Evolutionary conservation across 768 basidiomycete genomes (phyloP).

Genomic region (Russula sp.): DNA sequence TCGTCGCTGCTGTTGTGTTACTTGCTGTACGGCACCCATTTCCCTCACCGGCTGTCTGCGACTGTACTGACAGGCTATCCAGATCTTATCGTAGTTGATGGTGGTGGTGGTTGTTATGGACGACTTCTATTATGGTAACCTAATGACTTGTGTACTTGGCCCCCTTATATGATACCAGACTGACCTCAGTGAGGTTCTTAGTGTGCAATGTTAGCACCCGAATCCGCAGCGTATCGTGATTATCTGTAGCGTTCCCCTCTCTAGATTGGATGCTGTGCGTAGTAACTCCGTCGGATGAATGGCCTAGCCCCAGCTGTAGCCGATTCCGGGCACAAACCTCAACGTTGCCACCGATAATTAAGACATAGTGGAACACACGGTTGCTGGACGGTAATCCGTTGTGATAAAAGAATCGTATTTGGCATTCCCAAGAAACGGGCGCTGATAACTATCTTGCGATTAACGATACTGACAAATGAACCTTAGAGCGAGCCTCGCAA

Average conservation of each 20-base stretch:
- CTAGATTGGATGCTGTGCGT: not conserved
- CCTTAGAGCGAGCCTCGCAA: too few relatives aligned
- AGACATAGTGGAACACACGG: not conserved
- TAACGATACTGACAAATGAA: too few relatives aligned
- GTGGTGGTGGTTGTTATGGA: not conserved
- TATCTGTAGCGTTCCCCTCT: not conserved
- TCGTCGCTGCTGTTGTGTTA: conserved; percentile 85
- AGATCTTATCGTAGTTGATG: conserved; percentile 15
- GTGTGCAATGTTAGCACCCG: not conserved
- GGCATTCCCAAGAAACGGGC: not conserved
- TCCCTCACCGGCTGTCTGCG: not conserved
- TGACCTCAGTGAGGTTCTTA: not conserved
- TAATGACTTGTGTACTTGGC: conserved; percentile 2
- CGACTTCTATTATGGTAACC: conserved; percentile 14
- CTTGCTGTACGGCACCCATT: conserved; percentile 67
- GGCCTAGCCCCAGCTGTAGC: too few relatives aligned
- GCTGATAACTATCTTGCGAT: not conserved
- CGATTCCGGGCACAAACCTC: not conserved
- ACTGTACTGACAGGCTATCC: not conserved
- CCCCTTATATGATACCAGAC: not conserved
- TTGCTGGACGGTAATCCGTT: not conserved
- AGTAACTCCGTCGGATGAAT: not conserved
- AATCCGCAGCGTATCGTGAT: not conserved
- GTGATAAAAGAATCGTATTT: not conserved
- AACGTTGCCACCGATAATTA: not conserved